Percentiles rank a stretch among this genome's conserved stretches.
Evolutionary conservation across 768 basidiomycete species (phyloP).

Genomic region (Russula lepida): DNA sequence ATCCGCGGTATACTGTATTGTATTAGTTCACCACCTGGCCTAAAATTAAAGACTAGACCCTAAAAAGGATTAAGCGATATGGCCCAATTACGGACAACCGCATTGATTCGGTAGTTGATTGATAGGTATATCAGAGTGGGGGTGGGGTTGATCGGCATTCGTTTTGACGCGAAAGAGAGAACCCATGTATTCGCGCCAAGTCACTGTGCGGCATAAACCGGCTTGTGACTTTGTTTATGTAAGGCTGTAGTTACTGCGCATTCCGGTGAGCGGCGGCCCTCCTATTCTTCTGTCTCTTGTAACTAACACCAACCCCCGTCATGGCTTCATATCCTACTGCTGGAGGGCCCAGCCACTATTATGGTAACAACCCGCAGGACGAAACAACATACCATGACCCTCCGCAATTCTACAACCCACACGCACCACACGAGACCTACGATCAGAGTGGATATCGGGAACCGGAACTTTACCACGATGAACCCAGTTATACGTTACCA

Average conservation of each 20-base stretch:
- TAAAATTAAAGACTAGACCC: no score
- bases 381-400: constrained; percentile 13
- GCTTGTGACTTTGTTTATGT: background rate
- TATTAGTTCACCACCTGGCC: no score
- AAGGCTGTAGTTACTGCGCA: constrained; percentile 13
- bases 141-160: no score
- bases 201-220: background rate
- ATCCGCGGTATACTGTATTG: no score
- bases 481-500: constrained; percentile 12
- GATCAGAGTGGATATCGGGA: constrained; percentile 37
- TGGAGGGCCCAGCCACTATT: background rate
- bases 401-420: constrained; percentile 31
- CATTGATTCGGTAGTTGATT: no score
- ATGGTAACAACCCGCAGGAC: constrained; percentile 6
- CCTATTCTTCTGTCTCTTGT: background rate
- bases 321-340: background rate
- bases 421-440: constrained; percentile 44
- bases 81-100: no score
- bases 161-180: no score
- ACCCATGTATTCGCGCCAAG: no score
- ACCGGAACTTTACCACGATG: constrained; percentile 24
- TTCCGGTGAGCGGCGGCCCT: background rate
- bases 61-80: no score
- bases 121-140: no score
- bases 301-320: background rate